Conservation (phyloP, 345 rosid species). For the Erysimum cheiranthoides region DNA sequence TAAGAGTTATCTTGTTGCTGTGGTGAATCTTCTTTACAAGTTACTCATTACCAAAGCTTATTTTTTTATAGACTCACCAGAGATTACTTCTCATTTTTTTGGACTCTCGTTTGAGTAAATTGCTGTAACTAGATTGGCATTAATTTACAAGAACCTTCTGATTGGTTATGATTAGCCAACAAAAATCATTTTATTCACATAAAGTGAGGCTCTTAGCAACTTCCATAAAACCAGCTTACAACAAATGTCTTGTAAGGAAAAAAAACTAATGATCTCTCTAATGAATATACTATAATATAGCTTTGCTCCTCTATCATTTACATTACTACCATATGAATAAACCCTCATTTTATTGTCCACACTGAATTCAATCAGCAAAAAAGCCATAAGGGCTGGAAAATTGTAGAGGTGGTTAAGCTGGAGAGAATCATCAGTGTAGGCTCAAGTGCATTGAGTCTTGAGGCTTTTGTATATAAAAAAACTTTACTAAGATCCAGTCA, state of each 20-base stretch:
- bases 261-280: conserved; percentile 16
- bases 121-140: neutral
- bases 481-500: neutral
- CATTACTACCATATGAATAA: conserved; percentile 27
- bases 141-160: neutral
- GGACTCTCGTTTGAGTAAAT: neutral
- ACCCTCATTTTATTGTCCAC: neutral
- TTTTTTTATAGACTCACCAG: neutral
- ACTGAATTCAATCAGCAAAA: conserved; percentile 19
- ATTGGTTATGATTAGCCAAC: conserved; percentile 12
- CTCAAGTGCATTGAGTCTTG: conserved; percentile 2
- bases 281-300: conserved; percentile 9
- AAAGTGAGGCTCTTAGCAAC: conserved; percentile 14
- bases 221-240: conserved; percentile 30
- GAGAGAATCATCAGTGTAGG: neutral
- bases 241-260: conserved; percentile 34
- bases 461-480: conserved; percentile 13
- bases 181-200: conserved; percentile 2
- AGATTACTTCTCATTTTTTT: neutral
- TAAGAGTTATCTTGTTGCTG: conserved; percentile 8
- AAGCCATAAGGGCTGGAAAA: conserved; percentile 13
- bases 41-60: conserved; percentile 20
- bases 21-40: neutral
- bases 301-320: conserved; percentile 25
- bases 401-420: conserved; percentile 26